A percentile compares a stretch with the other conserved stretches of the same genome.
These are phyloP conservation scores for Ceratocystis albifundus DNA, from an alignment of 2,329 filamentous ascomycete species.

Conservation along the genomic window DNA sequence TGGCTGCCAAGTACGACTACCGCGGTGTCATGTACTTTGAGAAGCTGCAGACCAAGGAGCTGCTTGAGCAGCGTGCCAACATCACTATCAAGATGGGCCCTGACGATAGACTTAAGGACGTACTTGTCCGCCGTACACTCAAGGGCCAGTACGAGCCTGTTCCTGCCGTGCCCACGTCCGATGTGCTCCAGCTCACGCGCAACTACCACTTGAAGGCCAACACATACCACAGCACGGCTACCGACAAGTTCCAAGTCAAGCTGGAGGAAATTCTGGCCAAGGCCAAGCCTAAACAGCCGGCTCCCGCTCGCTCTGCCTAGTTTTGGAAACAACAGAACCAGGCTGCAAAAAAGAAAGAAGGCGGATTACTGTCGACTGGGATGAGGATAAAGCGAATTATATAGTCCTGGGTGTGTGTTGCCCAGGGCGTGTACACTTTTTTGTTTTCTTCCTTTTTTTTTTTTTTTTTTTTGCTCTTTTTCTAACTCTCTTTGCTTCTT, in stretches of 20 bases:
- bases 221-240: conserved; percentile 31
- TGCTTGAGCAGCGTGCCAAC: conserved; percentile 28
- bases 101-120: conserved; percentile 25
- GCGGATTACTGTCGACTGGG: neutral
- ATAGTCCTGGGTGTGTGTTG: neutral
- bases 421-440: conserved; percentile 18
- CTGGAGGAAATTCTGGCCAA: conserved; percentile 18
- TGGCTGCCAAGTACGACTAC: conserved; percentile 29
- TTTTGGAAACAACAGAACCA: neutral
- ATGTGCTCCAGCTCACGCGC: conserved; percentile 30
- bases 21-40: conserved; percentile 30
- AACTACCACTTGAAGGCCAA: conserved; percentile 32
- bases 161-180: conserved; percentile 28
- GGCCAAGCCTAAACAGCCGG: conserved; percentile 10
- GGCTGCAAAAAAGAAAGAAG: neutral
- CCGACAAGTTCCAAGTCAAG: conserved; percentile 34
- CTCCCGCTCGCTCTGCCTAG: neutral
- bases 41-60: conserved; percentile 27
- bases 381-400: conserved; percentile 7
- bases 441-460: neutral
- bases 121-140: conserved; percentile 30
- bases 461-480: neutral
- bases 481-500: neutral
- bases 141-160: conserved; percentile 31
- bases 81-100: conserved; percentile 23